Base-by-base conservation (phyloP, 1,284 basidiomycete genomes). In the Ceratobasidium papillatum region DNA sequence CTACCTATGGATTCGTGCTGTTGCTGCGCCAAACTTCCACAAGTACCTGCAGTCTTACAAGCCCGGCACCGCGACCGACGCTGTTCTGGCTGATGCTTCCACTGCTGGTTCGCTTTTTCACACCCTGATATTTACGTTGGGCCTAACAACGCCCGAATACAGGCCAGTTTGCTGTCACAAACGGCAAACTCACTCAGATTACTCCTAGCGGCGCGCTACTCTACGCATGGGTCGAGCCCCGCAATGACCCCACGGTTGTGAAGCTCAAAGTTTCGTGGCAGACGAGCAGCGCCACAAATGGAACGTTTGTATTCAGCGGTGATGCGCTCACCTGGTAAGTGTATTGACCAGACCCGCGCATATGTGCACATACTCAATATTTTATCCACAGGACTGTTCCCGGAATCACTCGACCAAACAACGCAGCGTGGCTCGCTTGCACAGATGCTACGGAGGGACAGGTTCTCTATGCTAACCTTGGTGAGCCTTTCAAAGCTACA, bases 11-110 rank as follows among this genome's bases (percentile, higher is more conserved):
- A 87, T 90, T 77, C 87, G 88, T 62, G 87, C 88, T 11, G 88
- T 89, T 41, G 87, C 85, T 81, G 87, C 85, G 76, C 88, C 89
- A 19, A 88, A 89, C 81, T 90, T 89, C 85, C 89, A 89, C 80
- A 84, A 89, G 77, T 90, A 90, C 80, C 85, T 90, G 54, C 86
- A 85, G 71, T 88, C 87, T 41, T 66, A 76, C 69, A 41, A 64
- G 34, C 75, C 74, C n/a, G 74, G 76, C 38, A 75, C 76, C 11
- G 74, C 76, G 27, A 74, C 68, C 17, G 75, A 73, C 43, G 74
- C 75, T 22, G 75, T 78, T 27, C 65, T 78, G 9, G 76, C 72
- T 22, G 41, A 52, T 63, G 66, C 69, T n/a, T 75, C 75, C 19
- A 78, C 72, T 12, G 77, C 75, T n/a, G 77, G 75, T 76, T 19